phyloP scores from a whole-genome alignment of 2,329 filamentous ascomycete genomes.

The Anthostomella pinea region DNA sequence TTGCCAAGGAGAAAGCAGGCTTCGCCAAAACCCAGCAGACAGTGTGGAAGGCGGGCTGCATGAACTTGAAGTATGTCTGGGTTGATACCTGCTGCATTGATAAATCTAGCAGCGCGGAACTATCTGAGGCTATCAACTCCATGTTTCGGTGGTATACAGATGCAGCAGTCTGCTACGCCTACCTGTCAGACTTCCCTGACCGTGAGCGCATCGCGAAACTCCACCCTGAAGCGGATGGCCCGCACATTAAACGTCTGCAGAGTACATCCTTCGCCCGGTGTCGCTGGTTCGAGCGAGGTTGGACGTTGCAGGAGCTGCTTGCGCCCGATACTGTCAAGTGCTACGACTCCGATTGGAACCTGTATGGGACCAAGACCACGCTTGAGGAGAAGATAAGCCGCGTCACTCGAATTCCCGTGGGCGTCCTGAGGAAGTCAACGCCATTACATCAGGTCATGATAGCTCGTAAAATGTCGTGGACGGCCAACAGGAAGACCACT shows the following conservation, averaged over 20 bases:
- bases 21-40: slow-evolving; percentile 3
- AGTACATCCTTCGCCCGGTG: too few species aligned
- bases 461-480: slow-evolving; percentile 6
- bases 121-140: slow-evolving; percentile 10
- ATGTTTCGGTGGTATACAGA: slow-evolving; percentile 7
- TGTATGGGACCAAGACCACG: background rate
- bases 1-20: background rate
- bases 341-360: slow-evolving; percentile 3
- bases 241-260: background rate
- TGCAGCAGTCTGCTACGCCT: slow-evolving; percentile 1
- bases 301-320: slow-evolving; percentile 6
- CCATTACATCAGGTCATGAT: background rate
- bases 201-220: background rate
- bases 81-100: slow-evolving; percentile 13
- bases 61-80: slow-evolving; percentile 7
- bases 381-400: background rate
- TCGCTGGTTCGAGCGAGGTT: slow-evolving; percentile 6
- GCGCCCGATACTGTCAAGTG: slow-evolving; percentile 1
- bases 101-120: slow-evolving; percentile 9
- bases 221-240: background rate
- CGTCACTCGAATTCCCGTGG: background rate
- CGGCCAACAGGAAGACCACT: background rate
- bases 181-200: slow-evolving; percentile 2
- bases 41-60: slow-evolving; percentile 1
- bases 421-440: background rate